A percentile compares a stretch with the other conserved stretches of the same genome.
Conservation (phyloP, 2,329 filamentous ascomycete species). For the Aspergillus novofumigatus region DNA sequence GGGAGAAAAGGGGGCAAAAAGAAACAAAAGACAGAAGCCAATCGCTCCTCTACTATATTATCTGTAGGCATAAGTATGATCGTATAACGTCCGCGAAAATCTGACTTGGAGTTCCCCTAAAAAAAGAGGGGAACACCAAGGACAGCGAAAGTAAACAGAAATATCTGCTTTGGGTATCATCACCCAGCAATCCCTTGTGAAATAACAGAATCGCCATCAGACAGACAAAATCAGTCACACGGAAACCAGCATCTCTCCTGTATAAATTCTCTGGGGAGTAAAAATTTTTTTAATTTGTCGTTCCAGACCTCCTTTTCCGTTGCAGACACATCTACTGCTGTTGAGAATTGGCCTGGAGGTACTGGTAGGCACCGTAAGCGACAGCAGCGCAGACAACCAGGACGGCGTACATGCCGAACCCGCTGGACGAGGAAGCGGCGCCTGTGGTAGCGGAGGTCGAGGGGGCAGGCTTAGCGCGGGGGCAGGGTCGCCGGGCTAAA, state of each 20-base stretch:
- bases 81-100: not conserved
- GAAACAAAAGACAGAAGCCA: not conserved
- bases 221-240: not conserved
- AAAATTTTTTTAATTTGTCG: conserved; percentile 2
- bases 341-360: conserved; percentile 56
- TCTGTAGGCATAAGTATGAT: not conserved
- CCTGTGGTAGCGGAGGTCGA: conserved; percentile 41
- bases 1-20: not conserved
- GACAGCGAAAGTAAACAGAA: not conserved
- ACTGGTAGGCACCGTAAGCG: conserved; percentile 82
- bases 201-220: not conserved
- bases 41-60: not conserved
- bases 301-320: conserved; percentile 4
- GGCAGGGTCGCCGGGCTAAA: conserved; percentile 67
- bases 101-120: not conserved
- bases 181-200: conserved; percentile 2
- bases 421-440: conserved; percentile 40
- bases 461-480: conserved; percentile 53
- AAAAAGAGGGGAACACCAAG: not conserved
- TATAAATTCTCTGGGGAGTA: conserved; percentile 3
- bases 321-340: conserved; percentile 18
- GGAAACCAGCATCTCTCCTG: conserved; percentile 2
- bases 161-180: not conserved
- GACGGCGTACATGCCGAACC: conserved; percentile 76
- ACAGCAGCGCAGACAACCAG: conserved; percentile 71